Conservation (phyloP, 2,329 filamentous ascomycete species). For the Byssothecium circinans region DNA sequence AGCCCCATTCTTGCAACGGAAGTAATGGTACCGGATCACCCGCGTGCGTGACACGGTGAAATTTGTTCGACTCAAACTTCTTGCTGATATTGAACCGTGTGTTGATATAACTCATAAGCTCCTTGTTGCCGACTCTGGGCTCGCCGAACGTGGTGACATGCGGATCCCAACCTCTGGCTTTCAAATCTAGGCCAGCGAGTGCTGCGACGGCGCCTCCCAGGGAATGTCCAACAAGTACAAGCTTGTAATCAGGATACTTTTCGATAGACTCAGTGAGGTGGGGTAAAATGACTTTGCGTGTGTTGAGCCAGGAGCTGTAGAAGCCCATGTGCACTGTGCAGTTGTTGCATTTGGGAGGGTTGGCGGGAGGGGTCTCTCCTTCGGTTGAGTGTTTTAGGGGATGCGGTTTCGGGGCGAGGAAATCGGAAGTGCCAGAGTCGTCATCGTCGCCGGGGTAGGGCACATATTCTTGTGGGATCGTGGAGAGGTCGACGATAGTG, state of each 20-base stretch:
- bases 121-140: constrained; percentile 64
- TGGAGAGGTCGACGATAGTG: constrained; percentile 86
- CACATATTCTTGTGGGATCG: constrained; percentile 84
- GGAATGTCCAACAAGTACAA: constrained; percentile 86
- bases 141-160: constrained; percentile 90
- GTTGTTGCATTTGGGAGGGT: constrained; percentile 67
- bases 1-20: constrained; percentile 86
- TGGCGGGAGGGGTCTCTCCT: constrained; percentile 28
- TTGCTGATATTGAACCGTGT: constrained; percentile 47
- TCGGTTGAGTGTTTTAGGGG: constrained; percentile 12
- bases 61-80: constrained; percentile 44
- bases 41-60: constrained; percentile 80
- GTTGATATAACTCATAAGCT: constrained; percentile 58
- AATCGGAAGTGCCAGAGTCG: constrained; percentile 26
- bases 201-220: constrained; percentile 90
- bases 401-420: constrained; percentile 18
- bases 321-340: constrained; percentile 95
- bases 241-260: constrained; percentile 68
- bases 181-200: constrained; percentile 80
- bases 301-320: constrained; percentile 78
- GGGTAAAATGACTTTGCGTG: constrained; percentile 69
- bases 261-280: constrained; percentile 62
- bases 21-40: constrained; percentile 88
- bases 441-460: constrained; percentile 69
- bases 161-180: constrained; percentile 73